Evolutionary conservation across 148 eudicot species (phyloP), one percentile per base, ranked within the genome.

Genomic region (Spergularia bocconei): DNA sequence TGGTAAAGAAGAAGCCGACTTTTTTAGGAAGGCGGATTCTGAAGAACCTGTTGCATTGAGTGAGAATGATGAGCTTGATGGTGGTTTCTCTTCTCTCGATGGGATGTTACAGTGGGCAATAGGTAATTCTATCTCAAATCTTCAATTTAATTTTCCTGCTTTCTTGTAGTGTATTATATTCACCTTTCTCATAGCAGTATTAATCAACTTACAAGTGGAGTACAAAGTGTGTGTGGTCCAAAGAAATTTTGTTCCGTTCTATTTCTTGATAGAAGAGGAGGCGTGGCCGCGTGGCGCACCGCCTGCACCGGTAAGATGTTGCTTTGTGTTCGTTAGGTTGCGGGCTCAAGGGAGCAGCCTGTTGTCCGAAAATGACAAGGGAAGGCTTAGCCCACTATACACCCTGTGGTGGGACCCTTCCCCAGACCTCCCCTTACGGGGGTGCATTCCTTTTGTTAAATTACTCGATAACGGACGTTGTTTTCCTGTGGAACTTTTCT

Each of bases 61-160:
- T 44, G 85, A 81, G 36, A 74, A 86, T 64, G 86, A 84, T 44
- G 88, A 91, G 39, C 78, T 87, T 69, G 93, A 91, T 69, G 97
- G 97, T 11, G 97, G 98, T 21, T 93, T 93, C 77, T 88, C 97
- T 66, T 88, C 97, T 67, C 88, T 93, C n/a, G 98, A 93, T 33
- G 92, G 91, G 51, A 93, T 91, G 92, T 75, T 93, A 58, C 97
- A 93, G 79, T 93, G 98, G 98, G 93, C 97, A 33, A 91, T 93
- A 57, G 98, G 97, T 93, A 89, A 44, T 38, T 0, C 33, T 63
- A 58, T 59, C 53, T 75, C 47, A 29, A 16, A 71, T 36, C 53
- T 74, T 76, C 11, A 17, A 7, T 59, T 39, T 8, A 36, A 4
- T 58, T 16, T 36, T 48, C 17, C 44, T 25, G 44, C 53, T 57